These are phyloP conservation scores for Stagonosporopsis vannaccii DNA, from an alignment of 2,329 filamentous ascomycete species.

Conservation along the genomic window DNA sequence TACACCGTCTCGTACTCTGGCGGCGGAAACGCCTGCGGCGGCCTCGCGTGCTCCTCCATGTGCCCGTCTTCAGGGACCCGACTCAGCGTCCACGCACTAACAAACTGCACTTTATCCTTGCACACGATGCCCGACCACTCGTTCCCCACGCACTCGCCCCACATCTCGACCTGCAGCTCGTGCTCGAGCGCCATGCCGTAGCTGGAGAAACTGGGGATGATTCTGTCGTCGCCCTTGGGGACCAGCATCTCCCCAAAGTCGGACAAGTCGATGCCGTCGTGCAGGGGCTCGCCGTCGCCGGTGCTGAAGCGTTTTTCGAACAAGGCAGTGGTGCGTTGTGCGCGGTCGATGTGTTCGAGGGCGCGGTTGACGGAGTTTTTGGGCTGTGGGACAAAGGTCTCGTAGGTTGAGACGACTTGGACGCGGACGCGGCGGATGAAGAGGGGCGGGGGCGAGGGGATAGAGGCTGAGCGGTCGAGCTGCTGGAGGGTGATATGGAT, in stretches of 20 bases:
- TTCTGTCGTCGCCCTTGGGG: constrained; percentile 4
- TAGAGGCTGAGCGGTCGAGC: constrained; percentile 34
- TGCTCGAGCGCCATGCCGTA: constrained; percentile 37
- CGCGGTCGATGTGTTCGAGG: constrained; percentile 14
- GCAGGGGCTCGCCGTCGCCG: constrained; percentile 22
- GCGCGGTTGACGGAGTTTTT: constrained; percentile 5
- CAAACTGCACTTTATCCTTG: constrained; percentile 27
- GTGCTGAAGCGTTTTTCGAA: constrained; percentile 28
- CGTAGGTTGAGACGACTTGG: constrained; percentile 23
- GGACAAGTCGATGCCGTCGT: constrained; percentile 25
- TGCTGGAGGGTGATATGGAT: constrained; percentile 32
- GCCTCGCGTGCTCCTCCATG: not conserved
- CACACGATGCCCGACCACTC: constrained; percentile 28
- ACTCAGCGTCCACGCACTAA: constrained; percentile 21
- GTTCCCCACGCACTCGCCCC: constrained; percentile 38
- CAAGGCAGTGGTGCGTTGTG: constrained; percentile 20
- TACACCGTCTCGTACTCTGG: constrained; percentile 9
- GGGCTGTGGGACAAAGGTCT: constrained; percentile 26
- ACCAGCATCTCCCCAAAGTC: constrained; percentile 19
- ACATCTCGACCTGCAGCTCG: constrained; percentile 33
- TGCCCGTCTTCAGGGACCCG: not conserved
- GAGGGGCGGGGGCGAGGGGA: constrained; percentile 30
- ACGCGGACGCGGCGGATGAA: constrained; percentile 35
- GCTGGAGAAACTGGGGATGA: constrained; percentile 35
- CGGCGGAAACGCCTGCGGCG: constrained; percentile 14